phyloP scores from a whole-genome alignment of 2,329 filamentous ascomycete species.

The Paecilomyces sp. region DNA sequence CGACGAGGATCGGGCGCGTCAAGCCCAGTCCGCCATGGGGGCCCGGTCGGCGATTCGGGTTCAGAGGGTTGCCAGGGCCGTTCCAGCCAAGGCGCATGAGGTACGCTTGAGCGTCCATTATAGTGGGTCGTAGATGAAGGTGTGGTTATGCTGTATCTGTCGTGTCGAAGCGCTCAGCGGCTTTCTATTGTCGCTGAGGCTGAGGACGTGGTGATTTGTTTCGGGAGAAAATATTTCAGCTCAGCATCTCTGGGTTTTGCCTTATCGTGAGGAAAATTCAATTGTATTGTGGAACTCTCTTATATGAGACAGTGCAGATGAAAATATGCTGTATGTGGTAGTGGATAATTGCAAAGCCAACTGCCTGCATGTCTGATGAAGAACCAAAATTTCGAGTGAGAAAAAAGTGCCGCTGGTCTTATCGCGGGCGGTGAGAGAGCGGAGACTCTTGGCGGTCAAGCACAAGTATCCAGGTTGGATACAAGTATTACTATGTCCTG shows the following conservation, averaged over 20 bases:
- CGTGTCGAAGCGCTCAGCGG: background rate
- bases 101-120: slow-evolving; percentile 78
- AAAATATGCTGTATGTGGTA: background rate
- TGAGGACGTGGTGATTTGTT: background rate
- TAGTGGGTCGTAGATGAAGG: background rate
- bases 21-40: slow-evolving; percentile 65
- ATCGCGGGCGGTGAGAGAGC: background rate
- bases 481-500: background rate
- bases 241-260: background rate
- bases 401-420: slow-evolving; percentile 1
- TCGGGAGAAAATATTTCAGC: background rate
- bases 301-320: background rate
- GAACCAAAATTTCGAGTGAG: background rate
- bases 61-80: slow-evolving; percentile 79
- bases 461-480: background rate
- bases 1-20: slow-evolving; percentile 72
- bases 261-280: background rate
- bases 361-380: background rate
- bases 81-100: slow-evolving; percentile 85
- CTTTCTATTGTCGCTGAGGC: background rate
- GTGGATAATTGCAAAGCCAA: background rate
- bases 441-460: background rate
- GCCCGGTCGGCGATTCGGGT: slow-evolving; percentile 49
- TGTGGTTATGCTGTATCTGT: background rate
- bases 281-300: no score